Percentiles rank a stretch among this genome's conserved stretches.
Evolutionary conservation across 805 yeast species (phyloP).

Genomic region (Groenewaldozyma salmanticensis): DNA sequence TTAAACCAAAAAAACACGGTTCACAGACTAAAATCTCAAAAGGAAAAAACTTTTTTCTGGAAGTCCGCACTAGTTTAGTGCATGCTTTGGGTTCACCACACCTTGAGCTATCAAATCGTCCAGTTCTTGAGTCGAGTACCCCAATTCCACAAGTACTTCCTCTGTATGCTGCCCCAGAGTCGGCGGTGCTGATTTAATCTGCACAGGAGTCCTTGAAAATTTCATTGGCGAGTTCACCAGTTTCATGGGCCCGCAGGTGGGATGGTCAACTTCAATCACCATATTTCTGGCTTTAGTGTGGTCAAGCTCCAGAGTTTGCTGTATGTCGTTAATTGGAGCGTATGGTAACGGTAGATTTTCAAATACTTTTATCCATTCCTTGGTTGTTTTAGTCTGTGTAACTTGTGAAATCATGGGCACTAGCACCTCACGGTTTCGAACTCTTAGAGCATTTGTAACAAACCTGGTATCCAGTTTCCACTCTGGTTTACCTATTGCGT

Average conservation of each 20-base stretch:
- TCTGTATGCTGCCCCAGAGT: slow-evolving; percentile 31
- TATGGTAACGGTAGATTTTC: slow-evolving; percentile 28
- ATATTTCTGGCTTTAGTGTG: slow-evolving; percentile 31
- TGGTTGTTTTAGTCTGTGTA: slow-evolving; percentile 24
- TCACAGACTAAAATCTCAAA: not conserved
- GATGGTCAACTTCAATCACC: slow-evolving; percentile 29
- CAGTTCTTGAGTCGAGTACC: slow-evolving; percentile 14
- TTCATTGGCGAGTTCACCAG: slow-evolving; percentile 33
- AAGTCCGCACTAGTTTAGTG: slow-evolving; percentile 1
- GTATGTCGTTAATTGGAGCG: slow-evolving; percentile 34
- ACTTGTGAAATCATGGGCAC: slow-evolving; percentile 26
- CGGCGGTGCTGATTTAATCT: slow-evolving; percentile 29
- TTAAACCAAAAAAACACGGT: not conserved
- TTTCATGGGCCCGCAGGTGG: slow-evolving; percentile 28
- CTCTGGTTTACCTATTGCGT: slow-evolving; percentile 27
- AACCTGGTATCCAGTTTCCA: slow-evolving; percentile 29
- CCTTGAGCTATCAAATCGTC: not conserved
- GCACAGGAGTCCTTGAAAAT: slow-evolving; percentile 28
- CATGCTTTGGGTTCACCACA: not conserved
- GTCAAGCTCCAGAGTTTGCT: slow-evolving; percentile 27
- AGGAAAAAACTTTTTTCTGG: too few relatives aligned
- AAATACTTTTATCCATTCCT: slow-evolving; percentile 29
- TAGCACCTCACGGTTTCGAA: slow-evolving; percentile 25
- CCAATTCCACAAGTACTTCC: slow-evolving; percentile 24
- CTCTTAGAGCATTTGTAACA: slow-evolving; percentile 29